Percentiles rank a stretch among this genome's conserved stretches.
Conservation (phyloP, 768 basidiomycete species). For the Suillus clintonianus region DNA sequence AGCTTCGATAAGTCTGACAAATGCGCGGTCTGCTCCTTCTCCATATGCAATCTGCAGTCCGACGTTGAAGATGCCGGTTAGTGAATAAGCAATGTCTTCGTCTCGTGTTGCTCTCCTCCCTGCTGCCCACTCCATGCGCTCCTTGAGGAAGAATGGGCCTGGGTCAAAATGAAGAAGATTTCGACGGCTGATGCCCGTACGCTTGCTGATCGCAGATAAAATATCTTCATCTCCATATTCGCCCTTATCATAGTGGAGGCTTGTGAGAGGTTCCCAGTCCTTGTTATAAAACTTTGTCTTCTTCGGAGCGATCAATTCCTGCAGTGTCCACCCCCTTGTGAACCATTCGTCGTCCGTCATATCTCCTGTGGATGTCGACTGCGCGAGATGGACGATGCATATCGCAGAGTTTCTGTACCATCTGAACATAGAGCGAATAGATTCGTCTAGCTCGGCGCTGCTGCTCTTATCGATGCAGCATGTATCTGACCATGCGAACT, state of each 20-base stretch:
- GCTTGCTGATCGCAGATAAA: background rate
- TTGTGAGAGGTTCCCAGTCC: constrained; percentile 5
- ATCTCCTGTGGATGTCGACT: background rate
- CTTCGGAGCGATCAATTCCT: constrained; percentile 9
- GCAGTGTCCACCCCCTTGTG: background rate
- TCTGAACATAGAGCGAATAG: constrained; percentile 15
- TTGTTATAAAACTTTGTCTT: constrained; percentile 8
- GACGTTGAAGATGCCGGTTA: constrained; percentile 12
- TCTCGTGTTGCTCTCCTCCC: constrained; percentile 12
- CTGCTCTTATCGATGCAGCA: constrained; percentile 14
- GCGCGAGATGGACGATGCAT: constrained; percentile 10
- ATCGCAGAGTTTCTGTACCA: constrained; percentile 14
- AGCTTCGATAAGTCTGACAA: background rate
- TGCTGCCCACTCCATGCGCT: constrained; percentile 10
- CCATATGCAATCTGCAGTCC: constrained; percentile 8
- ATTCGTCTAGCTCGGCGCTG: constrained; percentile 15
- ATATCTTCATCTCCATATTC: background rate
- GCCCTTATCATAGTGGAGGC: too few relatives aligned
- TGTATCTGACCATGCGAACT: constrained; percentile 9
- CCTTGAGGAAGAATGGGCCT: background rate
- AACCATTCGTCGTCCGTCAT: constrained; percentile 12
- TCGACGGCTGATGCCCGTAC: background rate
- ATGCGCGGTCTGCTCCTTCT: constrained; percentile 1
- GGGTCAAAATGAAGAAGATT: background rate
- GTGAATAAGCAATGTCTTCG: constrained; percentile 14